phyloP scores from a whole-genome alignment of 306 rosid species.

The Astragalus membranaceus region DNA sequence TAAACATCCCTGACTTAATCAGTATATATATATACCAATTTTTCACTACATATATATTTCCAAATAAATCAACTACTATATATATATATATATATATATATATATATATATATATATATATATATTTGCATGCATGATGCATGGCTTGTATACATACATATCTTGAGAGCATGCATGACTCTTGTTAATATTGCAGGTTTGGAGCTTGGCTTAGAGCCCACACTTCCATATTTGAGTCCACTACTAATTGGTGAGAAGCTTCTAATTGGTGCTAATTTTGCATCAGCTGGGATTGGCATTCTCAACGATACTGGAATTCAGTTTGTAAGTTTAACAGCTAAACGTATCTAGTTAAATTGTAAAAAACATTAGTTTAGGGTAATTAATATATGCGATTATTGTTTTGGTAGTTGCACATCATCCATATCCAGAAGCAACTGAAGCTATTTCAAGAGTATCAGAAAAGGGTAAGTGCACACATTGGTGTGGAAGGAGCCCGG shows the following conservation, averaged over 20 bases:
- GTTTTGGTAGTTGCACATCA: slow-evolving; percentile 58
- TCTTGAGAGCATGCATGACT: no score
- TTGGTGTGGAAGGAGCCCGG: slow-evolving; percentile 38
- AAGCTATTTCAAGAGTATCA: slow-evolving; percentile 57
- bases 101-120: no score
- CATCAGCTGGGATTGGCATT: slow-evolving; percentile 90
- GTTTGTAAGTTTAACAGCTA: slow-evolving; percentile 45
- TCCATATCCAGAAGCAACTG: slow-evolving; percentile 53
- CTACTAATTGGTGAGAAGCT: slow-evolving; percentile 45
- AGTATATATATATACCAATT: slow-evolving; percentile 19
- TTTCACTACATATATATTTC: no score
- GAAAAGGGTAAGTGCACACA: slow-evolving; percentile 40
- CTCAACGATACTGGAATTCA: slow-evolving; percentile 86
- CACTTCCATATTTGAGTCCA: slow-evolving; percentile 80
- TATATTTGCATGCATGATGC: neutral
- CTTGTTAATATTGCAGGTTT: slow-evolving; percentile 36
- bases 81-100: neutral
- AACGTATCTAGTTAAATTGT: neutral
- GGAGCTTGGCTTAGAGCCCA: slow-evolving; percentile 64
- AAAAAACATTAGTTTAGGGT: neutral
- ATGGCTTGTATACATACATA: neutral
- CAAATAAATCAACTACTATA: no score
- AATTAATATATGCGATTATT: neutral
- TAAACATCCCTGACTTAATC: slow-evolving; percentile 75
- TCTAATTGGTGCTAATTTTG: slow-evolving; percentile 80